Base-by-base conservation (phyloP, 2,329 filamentous ascomycete genomes). In the Penicillium sp. region DNA sequence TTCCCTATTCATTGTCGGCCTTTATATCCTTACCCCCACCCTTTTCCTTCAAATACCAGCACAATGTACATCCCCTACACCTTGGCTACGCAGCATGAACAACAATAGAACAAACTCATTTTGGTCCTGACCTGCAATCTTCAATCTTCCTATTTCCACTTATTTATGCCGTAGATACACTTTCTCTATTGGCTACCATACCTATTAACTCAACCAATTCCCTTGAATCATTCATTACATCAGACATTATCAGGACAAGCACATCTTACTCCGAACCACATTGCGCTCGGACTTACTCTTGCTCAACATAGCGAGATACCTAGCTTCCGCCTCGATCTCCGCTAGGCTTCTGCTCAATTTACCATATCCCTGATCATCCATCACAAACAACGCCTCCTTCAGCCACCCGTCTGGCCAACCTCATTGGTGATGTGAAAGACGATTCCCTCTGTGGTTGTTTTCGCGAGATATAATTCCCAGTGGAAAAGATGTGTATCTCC, bases 341-440 rank as follows among this genome's bases (percentile, higher is more conserved):
- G 39, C 11, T 19, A 65, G 54, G 16, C 47, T 49, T 37, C 44
- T 55, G 1, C 31, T 35, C 24, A 69, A 50, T 48, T 62, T 53
- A 11, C 69, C 53, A 49, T 65, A 65, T 2, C 64, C 65, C 31
- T 67, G 58, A 39, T 67, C 55, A 55, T 70, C 66, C 8, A 70
- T 54, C 4, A 57, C 61, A 49, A 61, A 63, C 29, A 68, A 37
- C 4, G 64, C 65, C 58, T 68, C 66, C 37, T 65, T 66, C 4
- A 65, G 27, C 68, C 67, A 68, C 3, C 39, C 26, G 52, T 49
- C 9, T 55, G 49, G 8, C 49, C 50, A 6, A 27, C 21, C 4
- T 63, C 54, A 46, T 64, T 60, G 26, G 60, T 61, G 21, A 67
- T 50, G 37, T 68, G 62, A 55, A 64, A 68, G 11, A 61, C 16